A percentile compares a stretch with the other conserved stretches of the same genome.
These are phyloP conservation scores for Hamamelis virginiana DNA, from an alignment of 164 flowering plant genomes.

Conservation along the genomic window DNA sequence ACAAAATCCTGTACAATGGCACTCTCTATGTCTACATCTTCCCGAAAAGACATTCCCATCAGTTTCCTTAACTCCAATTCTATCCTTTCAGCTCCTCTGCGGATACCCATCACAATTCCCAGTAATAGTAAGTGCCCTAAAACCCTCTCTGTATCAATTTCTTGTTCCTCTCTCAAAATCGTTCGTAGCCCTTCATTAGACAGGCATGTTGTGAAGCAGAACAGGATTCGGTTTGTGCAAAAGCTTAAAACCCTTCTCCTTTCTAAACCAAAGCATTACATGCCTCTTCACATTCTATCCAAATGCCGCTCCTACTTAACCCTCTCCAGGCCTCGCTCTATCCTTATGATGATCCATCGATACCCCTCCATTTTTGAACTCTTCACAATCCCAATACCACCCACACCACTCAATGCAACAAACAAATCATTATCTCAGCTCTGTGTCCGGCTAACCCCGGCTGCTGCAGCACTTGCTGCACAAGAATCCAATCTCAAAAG, in stretches of 20 bases:
- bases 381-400: conserved; percentile 54
- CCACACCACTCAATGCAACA: conserved; percentile 42
- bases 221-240: conserved; percentile 75
- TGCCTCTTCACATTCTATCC: conserved; percentile 61
- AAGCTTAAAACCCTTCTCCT: conserved; percentile 83
- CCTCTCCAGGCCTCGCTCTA: conserved; percentile 49
- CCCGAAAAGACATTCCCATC: conserved; percentile 5
- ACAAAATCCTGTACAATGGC: conserved; percentile 11
- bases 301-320: conserved; percentile 81
- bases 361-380: conserved; percentile 84
- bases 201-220: conserved; percentile 59
- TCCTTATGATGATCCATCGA: conserved; percentile 69
- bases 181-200: conserved; percentile 61
- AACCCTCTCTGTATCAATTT: conserved; percentile 11
- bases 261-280: conserved; percentile 80
- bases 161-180: conserved; percentile 40
- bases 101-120: background rate
- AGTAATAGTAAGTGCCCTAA: background rate
- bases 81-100: conserved; percentile 1
- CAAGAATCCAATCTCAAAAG: conserved; percentile 50
- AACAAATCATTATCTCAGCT: conserved; percentile 44
- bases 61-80: conserved; percentile 9
- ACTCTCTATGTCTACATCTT: conserved; percentile 11
- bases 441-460: conserved; percentile 78
- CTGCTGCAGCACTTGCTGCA: conserved; percentile 52